Base-by-base conservation (phyloP, 306 rosid species). In the Rosa multiflora region DNA sequence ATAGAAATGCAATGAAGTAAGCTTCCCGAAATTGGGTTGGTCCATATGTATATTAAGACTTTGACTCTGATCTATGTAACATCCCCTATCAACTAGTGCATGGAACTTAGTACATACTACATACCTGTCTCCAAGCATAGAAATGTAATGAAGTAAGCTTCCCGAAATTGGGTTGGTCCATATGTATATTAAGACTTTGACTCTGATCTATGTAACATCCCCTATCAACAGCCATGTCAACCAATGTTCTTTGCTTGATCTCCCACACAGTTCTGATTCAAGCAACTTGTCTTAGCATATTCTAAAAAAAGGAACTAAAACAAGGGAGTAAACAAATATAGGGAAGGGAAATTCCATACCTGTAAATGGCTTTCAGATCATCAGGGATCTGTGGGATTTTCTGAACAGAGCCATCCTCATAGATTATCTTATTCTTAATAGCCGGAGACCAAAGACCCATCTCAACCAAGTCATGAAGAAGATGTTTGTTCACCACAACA, bases 11-110 rank as follows among this genome's bases (percentile, higher is more conserved):
- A 90, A 85, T 61, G 98, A 94, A 71, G 96, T 94, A 46, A 94
- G 89, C 80, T 92, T 94, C 78, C 96, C 98, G 72, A 89, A 91
- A 76, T 89, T 91, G 53, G 98, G 94, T 80, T 94, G 95, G 76
- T 91, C 97, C 91, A 94, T 94, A 80, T 94, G 98, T 63, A 94
- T 94, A 49, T 94, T 94, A 55, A 94, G 88, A 77, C 97, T 94
- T 84, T 94, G 98, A 83, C 97, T 94, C 83, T 94, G 96, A 83
- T 94, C 97, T 40, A 94, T 94, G 87, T 83, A 94, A 67, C 94
- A 89, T 56, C 98, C 97, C 66, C 96, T 88, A 87, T 90, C 93
- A 61, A 81, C 96, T 10, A 17, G 13, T n/a, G 37, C 18, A 23
- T 35, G 35, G 0, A 40, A 71, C 37, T 32, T 32, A 2, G 37